Base-by-base conservation (phyloP, 345 rosid species). In the Rhodomyrtus tomentosa region DNA sequence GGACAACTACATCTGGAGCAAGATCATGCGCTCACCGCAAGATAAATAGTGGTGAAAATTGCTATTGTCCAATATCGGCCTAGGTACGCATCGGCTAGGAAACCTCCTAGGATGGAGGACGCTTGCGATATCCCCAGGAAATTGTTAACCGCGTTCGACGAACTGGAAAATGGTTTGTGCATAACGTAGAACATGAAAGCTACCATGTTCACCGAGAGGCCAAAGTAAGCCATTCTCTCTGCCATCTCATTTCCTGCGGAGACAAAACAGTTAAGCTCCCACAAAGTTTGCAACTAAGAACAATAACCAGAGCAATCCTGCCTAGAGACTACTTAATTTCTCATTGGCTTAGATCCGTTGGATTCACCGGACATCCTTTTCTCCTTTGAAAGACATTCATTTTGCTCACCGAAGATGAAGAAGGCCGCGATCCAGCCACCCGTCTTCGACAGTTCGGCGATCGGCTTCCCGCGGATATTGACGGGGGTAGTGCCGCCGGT, bases 51-150 rank as follows among this genome's bases (percentile, higher is more conserved):
- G 21, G 98, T 91, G 95, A 96, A 96, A 84, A 95, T 93, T 49
- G 98, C 96, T 59, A 96, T 96, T 0, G 98, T 96, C 98, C 98
- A 93, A 80, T 95, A 96, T 74, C 99, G 92, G 74, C 99, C 98
- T 42, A 94, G 95, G 91, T 96, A 96, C 13, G 99, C 99, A 76
- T 96, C 99, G 6, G 99, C 99, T 42, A 96, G 89, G 88, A 96
- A 96, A 38, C 99, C 99, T 45, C 99, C 99, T 9, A 95, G 84
- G 81, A 96, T 94, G 85, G 99, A 96, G 50, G 98, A 96, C 62
- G 89, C 98, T 86, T 96, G 99, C 56, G 99, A 96, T 82, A 96
- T 93, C 55, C 99, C 99, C 0, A 96, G 92, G 89, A 96, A 96
- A 62, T 95, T 95, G 93, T 95, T 96, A 29, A 96, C 98, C 29